phyloP scores from a whole-genome alignment of 1,139 yeast genomes.

The Casaregolazyma suthepensis region DNA sequence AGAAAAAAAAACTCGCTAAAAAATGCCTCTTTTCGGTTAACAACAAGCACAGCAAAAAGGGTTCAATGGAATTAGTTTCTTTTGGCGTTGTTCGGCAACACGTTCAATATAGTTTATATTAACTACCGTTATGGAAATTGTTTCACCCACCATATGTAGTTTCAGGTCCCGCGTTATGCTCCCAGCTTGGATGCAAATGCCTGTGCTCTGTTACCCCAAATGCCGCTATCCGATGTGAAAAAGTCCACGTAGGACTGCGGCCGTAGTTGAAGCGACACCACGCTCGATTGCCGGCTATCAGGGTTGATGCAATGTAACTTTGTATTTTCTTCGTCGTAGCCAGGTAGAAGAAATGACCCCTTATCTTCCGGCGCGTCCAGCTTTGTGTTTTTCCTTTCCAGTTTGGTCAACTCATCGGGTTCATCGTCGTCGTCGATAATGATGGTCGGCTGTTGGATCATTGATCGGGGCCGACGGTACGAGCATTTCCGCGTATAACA shows the following conservation, averaged over 20 bases:
- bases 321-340: constrained; percentile 21
- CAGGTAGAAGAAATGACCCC: constrained; percentile 24
- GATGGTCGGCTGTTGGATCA: background rate
- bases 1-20: background rate
- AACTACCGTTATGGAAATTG: background rate
- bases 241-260: constrained; percentile 5
- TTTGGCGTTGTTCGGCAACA: background rate
- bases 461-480: constrained; percentile 13
- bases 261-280: background rate
- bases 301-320: constrained; percentile 23
- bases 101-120: background rate
- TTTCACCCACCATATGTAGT: background rate
- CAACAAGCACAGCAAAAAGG: background rate
- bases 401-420: background rate
- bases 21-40: background rate
- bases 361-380: background rate
- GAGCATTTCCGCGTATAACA: constrained; percentile 26
- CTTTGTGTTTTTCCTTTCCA: background rate
- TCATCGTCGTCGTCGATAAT: constrained; percentile 3
- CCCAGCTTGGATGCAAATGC: constrained; percentile 11
- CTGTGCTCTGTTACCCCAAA: constrained; percentile 19
- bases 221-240: constrained; percentile 7
- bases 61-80: background rate
- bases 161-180: background rate
- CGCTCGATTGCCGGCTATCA: constrained; percentile 10